Evolutionary conservation across 768 basidiomycete species (phyloP).

Genomic region (Thelephora aurantiotincta): DNA sequence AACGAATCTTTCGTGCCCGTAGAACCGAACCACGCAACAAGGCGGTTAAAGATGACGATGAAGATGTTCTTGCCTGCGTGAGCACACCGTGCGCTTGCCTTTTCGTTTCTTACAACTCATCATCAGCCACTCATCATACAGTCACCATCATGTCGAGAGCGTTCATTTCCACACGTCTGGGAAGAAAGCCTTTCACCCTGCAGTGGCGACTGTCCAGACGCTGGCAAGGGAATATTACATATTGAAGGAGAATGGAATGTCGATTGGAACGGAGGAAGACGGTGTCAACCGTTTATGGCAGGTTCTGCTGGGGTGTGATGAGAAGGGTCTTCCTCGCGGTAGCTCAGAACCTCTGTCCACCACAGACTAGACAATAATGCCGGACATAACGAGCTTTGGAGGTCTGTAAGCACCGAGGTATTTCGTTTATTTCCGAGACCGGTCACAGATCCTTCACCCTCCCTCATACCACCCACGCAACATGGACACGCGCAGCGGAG

Average conservation of each 20-base stretch:
- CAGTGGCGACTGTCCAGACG: constrained; percentile 59
- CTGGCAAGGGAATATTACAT: constrained; percentile 54
- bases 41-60: constrained; percentile 17
- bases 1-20: constrained; percentile 50
- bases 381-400: too few species aligned
- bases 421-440: too few species aligned
- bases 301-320: constrained; percentile 36
- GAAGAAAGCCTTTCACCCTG: constrained; percentile 36
- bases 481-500: too few species aligned
- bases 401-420: too few species aligned
- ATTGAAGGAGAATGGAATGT: constrained; percentile 63
- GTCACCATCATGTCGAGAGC: constrained; percentile 68
- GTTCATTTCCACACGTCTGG: constrained; percentile 41
- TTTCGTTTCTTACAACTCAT: not conserved
- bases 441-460: too few species aligned
- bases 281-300: constrained; percentile 53
- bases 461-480: too few species aligned
- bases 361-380: too few species aligned
- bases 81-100: constrained; percentile 9
- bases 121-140: constrained; percentile 14
- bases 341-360: too few species aligned
- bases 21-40: not conserved
- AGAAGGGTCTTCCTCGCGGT: not conserved
- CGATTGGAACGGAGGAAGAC: constrained; percentile 64
- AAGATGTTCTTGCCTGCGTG: constrained; percentile 57